Percentiles rank a stretch among this genome's conserved stretches.
phyloP scores from a whole-genome alignment of 805 yeast species.

The Candida alai region DNA sequence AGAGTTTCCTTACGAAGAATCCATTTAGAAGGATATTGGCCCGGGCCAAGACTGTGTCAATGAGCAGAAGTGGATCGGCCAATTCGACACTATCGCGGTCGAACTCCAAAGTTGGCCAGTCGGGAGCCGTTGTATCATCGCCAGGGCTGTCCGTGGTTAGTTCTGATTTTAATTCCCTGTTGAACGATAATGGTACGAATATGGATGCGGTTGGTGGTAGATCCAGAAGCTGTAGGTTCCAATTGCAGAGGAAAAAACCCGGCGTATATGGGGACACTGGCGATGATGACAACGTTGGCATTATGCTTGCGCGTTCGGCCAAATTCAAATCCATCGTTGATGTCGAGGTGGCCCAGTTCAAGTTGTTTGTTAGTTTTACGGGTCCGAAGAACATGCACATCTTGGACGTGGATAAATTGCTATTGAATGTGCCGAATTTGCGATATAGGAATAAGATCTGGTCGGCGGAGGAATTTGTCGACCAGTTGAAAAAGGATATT shows the following conservation, averaged over 20 bases:
- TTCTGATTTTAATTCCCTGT: no score
- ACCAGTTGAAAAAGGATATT: conserved; percentile 59
- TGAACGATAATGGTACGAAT: no score
- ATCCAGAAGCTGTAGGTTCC: no score
- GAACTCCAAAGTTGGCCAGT: no score
- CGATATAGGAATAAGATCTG: conserved; percentile 43
- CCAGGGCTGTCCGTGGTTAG: no score
- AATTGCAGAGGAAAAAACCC: not conserved
- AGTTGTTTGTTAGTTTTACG: conserved; percentile 65
- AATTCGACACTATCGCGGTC: no score
- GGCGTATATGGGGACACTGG: not conserved
- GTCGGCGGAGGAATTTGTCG: conserved; percentile 65
- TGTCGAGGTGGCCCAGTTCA: conserved; percentile 29
- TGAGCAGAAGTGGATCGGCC: no score
- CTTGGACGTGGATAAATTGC: conserved; percentile 73
- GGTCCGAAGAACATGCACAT: conserved; percentile 69
- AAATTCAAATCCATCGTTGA: conserved; percentile 39
- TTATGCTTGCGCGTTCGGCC: conserved; percentile 42
- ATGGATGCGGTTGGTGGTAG: no score
- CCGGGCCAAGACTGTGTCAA: conserved; percentile 4
- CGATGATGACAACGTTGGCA: conserved; percentile 31
- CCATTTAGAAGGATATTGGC: conserved; percentile 12
- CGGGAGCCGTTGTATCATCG: no score
- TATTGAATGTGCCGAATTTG: conserved; percentile 60
- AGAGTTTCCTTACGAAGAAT: conserved; percentile 1